phyloP scores from a whole-genome alignment of 2,329 filamentous ascomycete genomes.

The Lizonia empirigonia region DNA sequence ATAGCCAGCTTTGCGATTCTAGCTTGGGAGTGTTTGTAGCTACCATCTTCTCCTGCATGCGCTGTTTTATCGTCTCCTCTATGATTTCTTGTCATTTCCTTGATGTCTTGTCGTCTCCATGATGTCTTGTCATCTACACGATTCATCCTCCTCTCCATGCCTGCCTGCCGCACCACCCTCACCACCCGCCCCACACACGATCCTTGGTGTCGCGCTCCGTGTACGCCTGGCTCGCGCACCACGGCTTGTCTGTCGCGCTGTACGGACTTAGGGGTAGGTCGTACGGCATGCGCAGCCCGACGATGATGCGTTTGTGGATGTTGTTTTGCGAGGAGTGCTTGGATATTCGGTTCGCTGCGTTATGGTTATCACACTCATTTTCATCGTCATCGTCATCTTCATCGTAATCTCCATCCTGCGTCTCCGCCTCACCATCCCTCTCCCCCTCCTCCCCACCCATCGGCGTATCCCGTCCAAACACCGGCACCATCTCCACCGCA shows the following conservation, averaged over 20 bases:
- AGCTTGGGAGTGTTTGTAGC: conserved; percentile 1
- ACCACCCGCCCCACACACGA: conserved; percentile 45
- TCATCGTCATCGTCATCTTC: conserved; percentile 12
- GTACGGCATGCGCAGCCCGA: conserved; percentile 84
- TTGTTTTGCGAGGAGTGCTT: too few relatives aligned
- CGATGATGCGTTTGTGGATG: conserved; percentile 40
- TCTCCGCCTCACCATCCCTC: too few relatives aligned
- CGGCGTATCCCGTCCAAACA: conserved; percentile 68
- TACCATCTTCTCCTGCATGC: too few relatives aligned
- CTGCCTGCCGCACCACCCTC: not conserved
- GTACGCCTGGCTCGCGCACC: conserved; percentile 71
- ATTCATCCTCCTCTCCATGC: not conserved
- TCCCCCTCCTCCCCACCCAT: too few relatives aligned
- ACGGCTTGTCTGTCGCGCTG: conserved; percentile 67
- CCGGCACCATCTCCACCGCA: conserved; percentile 65
- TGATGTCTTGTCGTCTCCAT: not conserved
- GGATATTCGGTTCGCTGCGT: too few relatives aligned
- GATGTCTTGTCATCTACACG: not conserved
- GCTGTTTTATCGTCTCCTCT: too few relatives aligned
- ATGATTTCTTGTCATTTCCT: not conserved
- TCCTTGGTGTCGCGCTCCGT: conserved; percentile 66
- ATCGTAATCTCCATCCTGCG: not conserved
- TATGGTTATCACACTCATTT: conserved; percentile 20
- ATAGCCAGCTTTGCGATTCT: conserved; percentile 8
- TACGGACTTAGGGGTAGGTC: conserved; percentile 75